Conservation (phyloP, 2,329 filamentous ascomycete genomes). For the Ophiostoma fasciatum region DNA sequence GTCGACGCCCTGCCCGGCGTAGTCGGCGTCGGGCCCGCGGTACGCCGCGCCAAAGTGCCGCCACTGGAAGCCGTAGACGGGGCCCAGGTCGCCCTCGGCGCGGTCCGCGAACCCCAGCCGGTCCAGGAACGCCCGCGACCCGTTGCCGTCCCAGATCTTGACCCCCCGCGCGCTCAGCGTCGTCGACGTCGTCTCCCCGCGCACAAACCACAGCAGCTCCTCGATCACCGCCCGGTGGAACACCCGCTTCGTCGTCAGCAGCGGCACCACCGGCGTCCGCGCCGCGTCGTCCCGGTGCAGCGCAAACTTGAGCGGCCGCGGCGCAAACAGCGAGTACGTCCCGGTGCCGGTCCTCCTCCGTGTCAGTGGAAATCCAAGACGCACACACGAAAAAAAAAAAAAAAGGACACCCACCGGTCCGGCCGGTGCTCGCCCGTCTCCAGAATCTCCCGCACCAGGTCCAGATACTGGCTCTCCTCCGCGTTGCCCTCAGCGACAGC, state of each 20-base stretch:
- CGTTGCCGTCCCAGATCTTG: constrained; percentile 98
- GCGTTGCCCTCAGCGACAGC: no score
- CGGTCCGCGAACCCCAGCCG: constrained; percentile 67
- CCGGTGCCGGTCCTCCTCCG: constrained; percentile 92
- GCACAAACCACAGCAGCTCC: constrained; percentile 93
- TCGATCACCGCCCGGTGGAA: constrained; percentile 80
- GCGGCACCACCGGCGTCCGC: constrained; percentile 59
- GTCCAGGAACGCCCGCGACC: constrained; percentile 80
- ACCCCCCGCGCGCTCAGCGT: constrained; percentile 66
- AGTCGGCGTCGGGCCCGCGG: constrained; percentile 62
- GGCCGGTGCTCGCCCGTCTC: constrained; percentile 72
- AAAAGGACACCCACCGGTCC: constrained; percentile 46
- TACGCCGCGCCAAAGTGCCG: constrained; percentile 94
- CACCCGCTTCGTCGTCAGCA: constrained; percentile 94
- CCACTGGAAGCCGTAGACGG: constrained; percentile 98
- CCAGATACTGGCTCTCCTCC: constrained; percentile 88
- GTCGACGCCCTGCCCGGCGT: constrained; percentile 78
- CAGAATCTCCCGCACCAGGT: constrained; percentile 76
- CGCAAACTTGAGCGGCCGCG: constrained; percentile 70
- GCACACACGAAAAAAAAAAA: not conserved
- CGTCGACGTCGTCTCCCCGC: constrained; percentile 65
- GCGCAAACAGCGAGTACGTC: constrained; percentile 79
- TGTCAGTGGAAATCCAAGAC: constrained; percentile 31
- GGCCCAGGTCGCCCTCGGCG: constrained; percentile 77
- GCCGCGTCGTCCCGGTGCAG: constrained; percentile 27